Percentiles rank a stretch among this genome's conserved stretches.
These are phyloP conservation scores for Solanum chiquidenum DNA, from an alignment of 257 asterid genomes.

Conservation along the genomic window DNA sequence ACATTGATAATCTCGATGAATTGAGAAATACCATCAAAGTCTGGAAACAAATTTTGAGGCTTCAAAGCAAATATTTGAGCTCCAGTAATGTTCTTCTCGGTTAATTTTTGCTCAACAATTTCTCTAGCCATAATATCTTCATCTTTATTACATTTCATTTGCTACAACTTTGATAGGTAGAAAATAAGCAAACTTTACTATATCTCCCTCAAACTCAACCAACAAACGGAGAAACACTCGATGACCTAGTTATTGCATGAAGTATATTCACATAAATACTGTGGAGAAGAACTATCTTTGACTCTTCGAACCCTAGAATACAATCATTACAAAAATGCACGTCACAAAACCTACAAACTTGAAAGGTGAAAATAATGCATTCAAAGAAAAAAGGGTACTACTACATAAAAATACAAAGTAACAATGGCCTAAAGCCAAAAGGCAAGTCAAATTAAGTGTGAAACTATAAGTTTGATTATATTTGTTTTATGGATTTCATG, in stretches of 20 bases:
- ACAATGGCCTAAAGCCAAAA: too few relatives aligned
- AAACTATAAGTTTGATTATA: not conserved
- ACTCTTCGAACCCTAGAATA: not conserved
- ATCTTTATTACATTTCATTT: not conserved
- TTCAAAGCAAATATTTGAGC: too few relatives aligned
- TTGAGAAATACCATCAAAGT: too few relatives aligned
- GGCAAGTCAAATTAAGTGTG: not conserved
- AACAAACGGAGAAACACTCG: rapidly evolving
- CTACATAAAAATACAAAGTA: too few relatives aligned
- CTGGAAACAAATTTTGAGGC: too few relatives aligned
- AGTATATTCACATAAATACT: not conserved
- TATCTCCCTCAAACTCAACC: too few relatives aligned
- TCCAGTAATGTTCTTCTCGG: not conserved
- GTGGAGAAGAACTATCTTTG: not conserved
- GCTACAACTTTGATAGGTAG: not conserved
- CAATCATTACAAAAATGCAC: not conserved
- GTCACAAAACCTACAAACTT: not conserved
- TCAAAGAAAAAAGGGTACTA: not conserved
- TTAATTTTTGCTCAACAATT: not conserved
- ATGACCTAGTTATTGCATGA: not conserved
- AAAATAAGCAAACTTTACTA: not conserved
- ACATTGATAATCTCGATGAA: too few relatives aligned
- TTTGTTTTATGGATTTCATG: not conserved
- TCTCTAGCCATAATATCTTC: not conserved
- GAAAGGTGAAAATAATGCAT: not conserved